Conservation (phyloP, 139 green algal genomes). For the Yamagishiella unicocca region DNA sequence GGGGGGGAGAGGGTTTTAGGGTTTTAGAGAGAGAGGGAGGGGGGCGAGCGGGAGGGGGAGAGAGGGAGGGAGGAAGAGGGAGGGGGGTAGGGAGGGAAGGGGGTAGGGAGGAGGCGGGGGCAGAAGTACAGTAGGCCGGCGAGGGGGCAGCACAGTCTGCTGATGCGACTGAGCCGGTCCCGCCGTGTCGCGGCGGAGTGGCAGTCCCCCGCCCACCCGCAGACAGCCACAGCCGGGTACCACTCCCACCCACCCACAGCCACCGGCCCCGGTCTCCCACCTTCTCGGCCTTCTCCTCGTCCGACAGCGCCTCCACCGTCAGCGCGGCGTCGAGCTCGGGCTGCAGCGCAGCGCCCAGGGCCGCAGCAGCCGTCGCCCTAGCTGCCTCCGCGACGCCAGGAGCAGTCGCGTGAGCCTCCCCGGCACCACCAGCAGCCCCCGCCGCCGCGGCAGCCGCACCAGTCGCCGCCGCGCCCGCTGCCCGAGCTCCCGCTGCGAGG, state of each 20-base stretch:
- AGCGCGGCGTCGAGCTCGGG: constrained; percentile 48
- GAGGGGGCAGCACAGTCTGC: too few species aligned
- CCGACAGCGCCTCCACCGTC: constrained; percentile 46
- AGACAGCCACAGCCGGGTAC: neutral
- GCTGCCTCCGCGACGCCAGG: neutral
- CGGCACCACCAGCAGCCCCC: neutral
- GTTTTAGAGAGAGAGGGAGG: neutral
- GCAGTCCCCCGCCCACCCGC: too few species aligned
- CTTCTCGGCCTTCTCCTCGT: constrained; percentile 70
- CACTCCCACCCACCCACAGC: neutral
- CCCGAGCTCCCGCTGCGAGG: constrained; percentile 45
- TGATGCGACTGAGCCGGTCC: too few species aligned
- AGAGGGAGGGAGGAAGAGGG: neutral
- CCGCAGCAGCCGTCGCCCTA: constrained; percentile 37
- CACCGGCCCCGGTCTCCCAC: neutral
- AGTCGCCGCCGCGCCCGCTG: constrained; percentile 24
- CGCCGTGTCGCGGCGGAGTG: too few species aligned
- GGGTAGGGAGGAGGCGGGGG: neutral
- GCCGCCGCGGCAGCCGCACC: neutral
- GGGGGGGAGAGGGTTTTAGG: too few species aligned
- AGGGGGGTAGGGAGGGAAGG: neutral
- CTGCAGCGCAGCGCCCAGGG: constrained; percentile 48
- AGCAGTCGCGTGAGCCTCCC: neutral
- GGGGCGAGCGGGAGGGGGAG: neutral
- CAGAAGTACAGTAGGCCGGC: too few species aligned